Evolutionary conservation across 129 eudicot species (phyloP).

Genomic region (Lactuca saligna): DNA sequence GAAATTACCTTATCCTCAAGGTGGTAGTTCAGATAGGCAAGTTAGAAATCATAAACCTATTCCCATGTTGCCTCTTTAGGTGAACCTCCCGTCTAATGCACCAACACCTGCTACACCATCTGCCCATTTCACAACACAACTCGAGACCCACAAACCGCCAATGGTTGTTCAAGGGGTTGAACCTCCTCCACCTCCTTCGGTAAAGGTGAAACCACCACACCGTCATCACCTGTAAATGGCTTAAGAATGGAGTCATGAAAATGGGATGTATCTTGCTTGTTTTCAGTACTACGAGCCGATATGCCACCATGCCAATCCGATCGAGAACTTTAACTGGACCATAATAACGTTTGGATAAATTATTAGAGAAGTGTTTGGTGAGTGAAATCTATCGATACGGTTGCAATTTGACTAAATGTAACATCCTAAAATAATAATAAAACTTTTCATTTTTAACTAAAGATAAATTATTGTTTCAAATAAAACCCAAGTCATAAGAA

Average conservation of each 20-base stretch:
- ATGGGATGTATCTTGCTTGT: neutral
- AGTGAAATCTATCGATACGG: neutral
- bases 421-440: too few relatives aligned
- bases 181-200: neutral
- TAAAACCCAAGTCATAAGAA: neutral
- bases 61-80: slow-evolving; percentile 2
- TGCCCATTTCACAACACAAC: neutral
- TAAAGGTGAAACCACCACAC: neutral
- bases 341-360: neutral
- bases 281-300: too few relatives aligned
- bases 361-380: neutral
- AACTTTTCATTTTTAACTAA: too few relatives aligned
- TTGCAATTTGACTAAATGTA: neutral
- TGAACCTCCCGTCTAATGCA: neutral
- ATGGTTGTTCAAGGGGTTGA: neutral
- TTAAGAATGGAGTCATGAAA: neutral
- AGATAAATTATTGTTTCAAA: too few relatives aligned
- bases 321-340: neutral
- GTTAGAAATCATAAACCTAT: neutral
- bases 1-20: slow-evolving; percentile 11
- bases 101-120: neutral
- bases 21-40: neutral
- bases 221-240: neutral
- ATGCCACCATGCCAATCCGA: neutral
- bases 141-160: neutral